Conservation (phyloP, 805 yeast genomes). For the Suhomyces faveliae region DNA sequence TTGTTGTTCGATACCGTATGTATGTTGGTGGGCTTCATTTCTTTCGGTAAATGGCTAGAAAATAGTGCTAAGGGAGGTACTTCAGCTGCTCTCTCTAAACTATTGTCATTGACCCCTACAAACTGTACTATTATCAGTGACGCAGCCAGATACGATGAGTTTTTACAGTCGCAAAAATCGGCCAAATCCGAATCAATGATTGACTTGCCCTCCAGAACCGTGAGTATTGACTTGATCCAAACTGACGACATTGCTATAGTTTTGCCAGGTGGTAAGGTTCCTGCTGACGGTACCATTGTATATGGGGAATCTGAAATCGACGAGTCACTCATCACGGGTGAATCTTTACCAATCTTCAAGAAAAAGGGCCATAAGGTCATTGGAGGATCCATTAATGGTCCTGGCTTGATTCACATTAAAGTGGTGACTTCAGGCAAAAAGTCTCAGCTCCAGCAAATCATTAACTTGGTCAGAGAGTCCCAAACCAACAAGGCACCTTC, state of each 20-base stretch:
- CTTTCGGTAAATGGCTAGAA: constrained; percentile 89
- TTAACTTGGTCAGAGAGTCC: constrained; percentile 81
- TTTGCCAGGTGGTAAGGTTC: constrained; percentile 82
- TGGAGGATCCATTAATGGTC: constrained; percentile 90
- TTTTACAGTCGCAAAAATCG: constrained; percentile 10
- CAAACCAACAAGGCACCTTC: constrained; percentile 88
- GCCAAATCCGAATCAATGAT: constrained; percentile 12
- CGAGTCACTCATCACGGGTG: constrained; percentile 92
- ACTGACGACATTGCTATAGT: constrained; percentile 72
- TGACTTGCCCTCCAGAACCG: constrained; percentile 41
- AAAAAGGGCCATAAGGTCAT: constrained; percentile 58
- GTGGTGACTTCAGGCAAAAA: constrained; percentile 75
- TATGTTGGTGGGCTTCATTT: constrained; percentile 80
- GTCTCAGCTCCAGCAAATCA: constrained; percentile 86
- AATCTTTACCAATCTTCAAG: constrained; percentile 74
- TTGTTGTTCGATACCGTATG: constrained; percentile 82
- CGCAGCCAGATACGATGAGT: constrained; percentile 20
- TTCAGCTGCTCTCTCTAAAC: constrained; percentile 78
- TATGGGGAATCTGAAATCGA: constrained; percentile 81
- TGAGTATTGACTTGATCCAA: constrained; percentile 79
- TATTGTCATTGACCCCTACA: constrained; percentile 79
- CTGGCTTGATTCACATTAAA: constrained; percentile 64
- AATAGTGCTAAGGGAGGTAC: constrained; percentile 92
- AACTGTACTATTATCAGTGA: constrained; percentile 63
- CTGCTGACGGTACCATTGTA: constrained; percentile 85